A percentile compares a stretch with the other conserved stretches of the same genome.
phyloP scores from a whole-genome alignment of 2,329 filamentous ascomycete genomes.

The Aspergillus aculeatus region DNA sequence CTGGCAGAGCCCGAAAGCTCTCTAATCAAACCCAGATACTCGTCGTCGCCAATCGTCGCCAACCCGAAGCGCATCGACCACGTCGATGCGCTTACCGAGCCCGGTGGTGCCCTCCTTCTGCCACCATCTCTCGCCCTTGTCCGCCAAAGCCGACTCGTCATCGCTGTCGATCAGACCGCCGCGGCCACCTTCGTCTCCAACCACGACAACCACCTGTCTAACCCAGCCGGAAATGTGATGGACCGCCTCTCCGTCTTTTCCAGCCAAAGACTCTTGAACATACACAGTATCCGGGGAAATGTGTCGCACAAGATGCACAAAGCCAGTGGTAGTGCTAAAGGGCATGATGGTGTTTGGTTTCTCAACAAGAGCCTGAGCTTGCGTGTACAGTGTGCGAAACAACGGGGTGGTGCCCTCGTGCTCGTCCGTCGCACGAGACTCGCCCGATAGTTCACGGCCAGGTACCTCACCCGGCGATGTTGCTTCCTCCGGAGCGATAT shows the following conservation, averaged over 20 bases:
- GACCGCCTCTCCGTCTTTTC: conserved; percentile 70
- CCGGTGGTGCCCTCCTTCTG: conserved; percentile 78
- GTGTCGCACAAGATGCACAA: conserved; percentile 82
- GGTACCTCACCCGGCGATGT: conserved; percentile 33
- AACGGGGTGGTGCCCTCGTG: conserved; percentile 55
- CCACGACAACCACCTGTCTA: conserved; percentile 58
- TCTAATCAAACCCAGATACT: conserved; percentile 63
- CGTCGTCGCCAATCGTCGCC: conserved; percentile 85
- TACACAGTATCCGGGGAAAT: conserved; percentile 84
- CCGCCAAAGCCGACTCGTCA: conserved; percentile 46
- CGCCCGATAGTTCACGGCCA: conserved; percentile 54
- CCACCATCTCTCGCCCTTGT: conserved; percentile 51
- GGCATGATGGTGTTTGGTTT: conserved; percentile 84
- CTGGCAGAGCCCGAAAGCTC: neutral
- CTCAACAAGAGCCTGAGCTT: conserved; percentile 76
- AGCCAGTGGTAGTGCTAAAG: conserved; percentile 79
- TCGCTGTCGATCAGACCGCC: conserved; percentile 83
- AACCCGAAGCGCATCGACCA: conserved; percentile 78
- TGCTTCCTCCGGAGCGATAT: conserved; percentile 73
- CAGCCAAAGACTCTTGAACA: conserved; percentile 79
- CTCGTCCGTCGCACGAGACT: conserved; percentile 36
- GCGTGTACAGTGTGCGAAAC: conserved; percentile 76
- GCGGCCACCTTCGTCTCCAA: conserved; percentile 57
- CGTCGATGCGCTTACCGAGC: conserved; percentile 79
- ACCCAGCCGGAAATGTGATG: conserved; percentile 66